Conservation (phyloP, 768 basidiomycete species). For the Leccinum fibrillosum region DNA sequence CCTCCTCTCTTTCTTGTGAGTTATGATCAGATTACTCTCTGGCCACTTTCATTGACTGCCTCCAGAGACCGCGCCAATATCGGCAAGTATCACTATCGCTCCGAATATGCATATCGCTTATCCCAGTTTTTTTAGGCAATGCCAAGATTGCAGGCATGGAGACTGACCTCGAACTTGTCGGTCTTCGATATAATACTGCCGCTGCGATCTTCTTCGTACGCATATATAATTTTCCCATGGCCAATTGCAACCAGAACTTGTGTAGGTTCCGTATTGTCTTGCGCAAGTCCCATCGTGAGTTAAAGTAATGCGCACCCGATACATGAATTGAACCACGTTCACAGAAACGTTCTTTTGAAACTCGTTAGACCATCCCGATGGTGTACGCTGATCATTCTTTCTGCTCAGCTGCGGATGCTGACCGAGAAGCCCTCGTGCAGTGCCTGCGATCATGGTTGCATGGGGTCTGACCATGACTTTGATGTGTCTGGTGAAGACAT, state of each 20-base stretch:
- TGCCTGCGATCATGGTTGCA: slow-evolving; percentile 33
- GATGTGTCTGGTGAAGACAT: slow-evolving; percentile 36
- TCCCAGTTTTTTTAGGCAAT: slow-evolving; percentile 29
- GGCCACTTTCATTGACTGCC: not conserved
- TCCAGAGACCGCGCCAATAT: slow-evolving; percentile 44
- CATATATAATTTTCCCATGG: not conserved
- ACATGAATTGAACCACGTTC: not conserved
- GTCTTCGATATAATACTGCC: slow-evolving; percentile 36
- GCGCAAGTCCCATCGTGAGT: slow-evolving; percentile 40
- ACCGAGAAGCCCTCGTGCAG: slow-evolving; percentile 25
- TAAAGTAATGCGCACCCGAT: not conserved
- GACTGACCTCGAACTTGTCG: slow-evolving; percentile 33
- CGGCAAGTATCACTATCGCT: slow-evolving; percentile 25
- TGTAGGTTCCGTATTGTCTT: slow-evolving; percentile 34
- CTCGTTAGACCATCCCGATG: slow-evolving; percentile 33
- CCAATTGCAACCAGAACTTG: not conserved
- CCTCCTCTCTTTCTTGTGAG: not conserved
- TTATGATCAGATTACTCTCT: not conserved
- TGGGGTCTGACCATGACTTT: slow-evolving; percentile 38
- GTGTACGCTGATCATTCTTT: slow-evolving; percentile 17
- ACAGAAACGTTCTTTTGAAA: slow-evolving; percentile 38
- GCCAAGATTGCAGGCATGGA: slow-evolving; percentile 46
- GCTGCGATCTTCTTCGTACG: slow-evolving; percentile 39
- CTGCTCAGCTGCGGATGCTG: not conserved
- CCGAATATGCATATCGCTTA: slow-evolving; percentile 1